Percentiles rank a stretch among this genome's conserved stretches.
Conservation (phyloP, 495 filamentous ascomycete genomes). For the Xylaria curta region DNA sequence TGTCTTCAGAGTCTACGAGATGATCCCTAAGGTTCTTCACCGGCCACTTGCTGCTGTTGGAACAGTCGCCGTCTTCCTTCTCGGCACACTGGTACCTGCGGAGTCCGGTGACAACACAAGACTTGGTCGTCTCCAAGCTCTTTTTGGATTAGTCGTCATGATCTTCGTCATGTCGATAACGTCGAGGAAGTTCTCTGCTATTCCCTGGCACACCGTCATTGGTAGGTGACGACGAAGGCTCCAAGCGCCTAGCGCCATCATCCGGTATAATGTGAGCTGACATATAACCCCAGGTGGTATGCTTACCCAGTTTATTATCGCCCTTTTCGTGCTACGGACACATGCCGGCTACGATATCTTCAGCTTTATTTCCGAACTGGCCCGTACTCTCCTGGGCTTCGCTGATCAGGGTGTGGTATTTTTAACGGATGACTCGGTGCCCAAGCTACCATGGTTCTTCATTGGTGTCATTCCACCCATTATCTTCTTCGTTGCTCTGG, state of each 20-base stretch:
- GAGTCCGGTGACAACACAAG: conserved; percentile 78
- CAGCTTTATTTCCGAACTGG: conserved; percentile 77
- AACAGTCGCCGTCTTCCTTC: conserved; percentile 70
- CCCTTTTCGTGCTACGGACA: conserved; percentile 84
- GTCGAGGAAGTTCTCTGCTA: conserved; percentile 71
- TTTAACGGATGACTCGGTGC: conserved; percentile 62
- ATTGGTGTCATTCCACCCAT: conserved; percentile 78
- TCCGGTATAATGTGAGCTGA: background rate
- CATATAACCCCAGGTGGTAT: conserved; percentile 61
- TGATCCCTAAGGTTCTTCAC: conserved; percentile 68
- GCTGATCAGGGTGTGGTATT: conserved; percentile 73
- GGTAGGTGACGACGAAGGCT: conserved; percentile 33
- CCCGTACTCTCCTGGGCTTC: conserved; percentile 72
- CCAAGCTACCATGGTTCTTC: conserved; percentile 67
- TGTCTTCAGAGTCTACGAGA: conserved; percentile 55
- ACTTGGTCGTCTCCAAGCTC: conserved; percentile 75
- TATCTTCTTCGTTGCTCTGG: conserved; percentile 89
- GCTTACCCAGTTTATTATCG: conserved; percentile 85
- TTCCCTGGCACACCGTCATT: conserved; percentile 88
- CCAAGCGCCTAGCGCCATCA: background rate
- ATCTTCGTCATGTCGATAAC: conserved; percentile 69
- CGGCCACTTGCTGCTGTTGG: conserved; percentile 64
- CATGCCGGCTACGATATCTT: conserved; percentile 85
- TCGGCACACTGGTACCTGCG: conserved; percentile 74
- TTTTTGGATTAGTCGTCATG: conserved; percentile 81